phyloP scores from a whole-genome alignment of 805 yeast species.

The Alloascoidea hylecoeti region DNA sequence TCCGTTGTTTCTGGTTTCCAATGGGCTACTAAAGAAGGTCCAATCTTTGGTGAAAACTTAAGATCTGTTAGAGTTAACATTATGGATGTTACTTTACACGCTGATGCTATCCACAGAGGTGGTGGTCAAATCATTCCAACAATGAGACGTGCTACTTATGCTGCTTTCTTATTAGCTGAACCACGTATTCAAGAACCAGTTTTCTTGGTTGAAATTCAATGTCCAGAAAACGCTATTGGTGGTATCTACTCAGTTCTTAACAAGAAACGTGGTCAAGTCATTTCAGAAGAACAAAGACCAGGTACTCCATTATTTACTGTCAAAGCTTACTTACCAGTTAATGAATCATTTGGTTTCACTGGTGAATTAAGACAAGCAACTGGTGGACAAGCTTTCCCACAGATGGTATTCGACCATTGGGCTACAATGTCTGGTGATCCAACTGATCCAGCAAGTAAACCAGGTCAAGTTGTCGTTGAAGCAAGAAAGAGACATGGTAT shows the following conservation, averaged over 20 bases:
- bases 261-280: conserved; percentile 91
- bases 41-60: conserved; percentile 73
- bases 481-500: conserved; percentile 80
- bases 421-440: conserved; percentile 67
- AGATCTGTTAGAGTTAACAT: conserved; percentile 84
- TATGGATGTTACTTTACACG: conserved; percentile 84
- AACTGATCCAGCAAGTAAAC: conserved; percentile 52
- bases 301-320: conserved; percentile 92
- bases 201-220: conserved; percentile 83
- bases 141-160: conserved; percentile 90
- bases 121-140: conserved; percentile 94
- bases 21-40: conserved; percentile 94
- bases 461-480: conserved; percentile 34
- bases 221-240: conserved; percentile 90
- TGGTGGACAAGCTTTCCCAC: conserved; percentile 97
- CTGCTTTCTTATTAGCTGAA: conserved; percentile 82
- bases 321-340: conserved; percentile 88
- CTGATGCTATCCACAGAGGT: conserved; percentile 96
- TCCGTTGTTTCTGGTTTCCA: conserved; percentile 91
- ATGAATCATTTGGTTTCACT: conserved; percentile 90
- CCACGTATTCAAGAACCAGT: conserved; percentile 90
- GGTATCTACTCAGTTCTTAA: conserved; percentile 89
- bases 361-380: conserved; percentile 91
- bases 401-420: conserved; percentile 88
- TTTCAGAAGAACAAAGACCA: conserved; percentile 92